A percentile compares a stretch with the other conserved stretches of the same genome.
phyloP scores from a whole-genome alignment of 1,284 basidiomycete genomes.

The Tilletia caries region DNA sequence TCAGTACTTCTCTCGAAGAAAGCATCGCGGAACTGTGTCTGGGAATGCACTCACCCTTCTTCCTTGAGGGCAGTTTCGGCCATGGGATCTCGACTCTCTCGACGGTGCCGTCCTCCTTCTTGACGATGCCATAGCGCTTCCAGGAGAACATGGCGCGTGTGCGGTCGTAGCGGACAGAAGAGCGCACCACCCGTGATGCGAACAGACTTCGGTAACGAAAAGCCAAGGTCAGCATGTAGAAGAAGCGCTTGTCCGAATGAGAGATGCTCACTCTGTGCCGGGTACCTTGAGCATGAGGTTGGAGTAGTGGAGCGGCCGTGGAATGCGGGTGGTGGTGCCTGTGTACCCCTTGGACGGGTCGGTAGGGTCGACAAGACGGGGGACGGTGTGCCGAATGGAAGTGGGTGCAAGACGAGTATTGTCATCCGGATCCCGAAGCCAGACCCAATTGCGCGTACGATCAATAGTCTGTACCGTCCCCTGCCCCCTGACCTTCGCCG shows the following conservation, averaged over 20 bases:
- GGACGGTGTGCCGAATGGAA: slow-evolving; percentile 38
- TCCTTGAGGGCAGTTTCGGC: slow-evolving; percentile 37
- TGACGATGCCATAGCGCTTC: slow-evolving; percentile 48
- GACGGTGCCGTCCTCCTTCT: slow-evolving; percentile 21
- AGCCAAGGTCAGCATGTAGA: neutral
- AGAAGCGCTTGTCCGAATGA: neutral
- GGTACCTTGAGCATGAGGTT: slow-evolving; percentile 52
- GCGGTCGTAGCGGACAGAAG: slow-evolving; percentile 35
- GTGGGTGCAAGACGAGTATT: slow-evolving; percentile 46
- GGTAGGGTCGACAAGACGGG: slow-evolving; percentile 39
- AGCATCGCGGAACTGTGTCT: neutral
- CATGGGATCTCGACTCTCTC: slow-evolving; percentile 48
- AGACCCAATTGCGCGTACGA: slow-evolving; percentile 45
- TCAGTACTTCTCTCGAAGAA: slow-evolving; percentile 16
- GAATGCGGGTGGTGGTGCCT: slow-evolving; percentile 39
- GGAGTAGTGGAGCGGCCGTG: slow-evolving; percentile 51
- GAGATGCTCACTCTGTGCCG: slow-evolving; percentile 24
- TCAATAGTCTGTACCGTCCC: slow-evolving; percentile 47
- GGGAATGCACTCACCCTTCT: slow-evolving; percentile 17
- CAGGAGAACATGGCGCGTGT: slow-evolving; percentile 40
- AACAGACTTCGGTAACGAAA: slow-evolving; percentile 20
- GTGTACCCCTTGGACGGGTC: slow-evolving; percentile 37
- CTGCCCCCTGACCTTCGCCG: slow-evolving; percentile 35
- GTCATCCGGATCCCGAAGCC: slow-evolving; percentile 40
- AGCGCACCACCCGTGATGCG: slow-evolving; percentile 40